Evolutionary conservation across 1,139 yeast genomes (phyloP), one percentile per base, ranked within the genome.

Genomic region (Komagataea norvegica): DNA sequence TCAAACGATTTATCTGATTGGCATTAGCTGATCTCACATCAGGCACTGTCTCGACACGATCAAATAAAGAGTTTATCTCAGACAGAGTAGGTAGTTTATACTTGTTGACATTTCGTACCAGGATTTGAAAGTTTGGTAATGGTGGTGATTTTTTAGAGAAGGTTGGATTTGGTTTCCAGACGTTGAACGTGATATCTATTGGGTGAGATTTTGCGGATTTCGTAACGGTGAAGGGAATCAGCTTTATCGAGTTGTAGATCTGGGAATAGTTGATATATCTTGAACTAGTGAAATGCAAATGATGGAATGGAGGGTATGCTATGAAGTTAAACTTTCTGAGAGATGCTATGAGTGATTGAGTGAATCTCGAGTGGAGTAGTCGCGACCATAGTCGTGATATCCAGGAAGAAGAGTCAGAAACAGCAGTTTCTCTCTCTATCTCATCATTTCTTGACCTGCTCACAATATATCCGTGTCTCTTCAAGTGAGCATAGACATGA

Each of bases 91-190:
- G 95, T 49, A 86, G 72, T 10, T 58, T 56, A 8, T 61, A 50
- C 9, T 60, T 58, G 18, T 72, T 67, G 1, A 82, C 72, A 43
- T 77, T 74, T 5, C 74, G 65, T 0, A 87, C 77, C 3, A 75
- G 68, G 1, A 89, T 60, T 47, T 81, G 87, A 53, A 77, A 89
- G 56, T 89, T 91, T 1, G 96, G 95, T 1, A 55, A 46, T 0
- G 86, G 83, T 0, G 89, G 88, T 22, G 57, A 55, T 30, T 77
- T 78, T 53, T 88, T 88, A 40, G 78, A 78, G 60, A 85, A 89
- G 8, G 58, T 60, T 0, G 81, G 74, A 2, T 71, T 66, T 0
- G 97, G 97, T 57, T 85, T 88, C 96, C 96, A 89, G 1, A 86
- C 86, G 51, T 83, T 71, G 51, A 70, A 88, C 1, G 59, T 49